phyloP scores from a whole-genome alignment of 257 asterid genomes.

The Echium plantagineum region DNA sequence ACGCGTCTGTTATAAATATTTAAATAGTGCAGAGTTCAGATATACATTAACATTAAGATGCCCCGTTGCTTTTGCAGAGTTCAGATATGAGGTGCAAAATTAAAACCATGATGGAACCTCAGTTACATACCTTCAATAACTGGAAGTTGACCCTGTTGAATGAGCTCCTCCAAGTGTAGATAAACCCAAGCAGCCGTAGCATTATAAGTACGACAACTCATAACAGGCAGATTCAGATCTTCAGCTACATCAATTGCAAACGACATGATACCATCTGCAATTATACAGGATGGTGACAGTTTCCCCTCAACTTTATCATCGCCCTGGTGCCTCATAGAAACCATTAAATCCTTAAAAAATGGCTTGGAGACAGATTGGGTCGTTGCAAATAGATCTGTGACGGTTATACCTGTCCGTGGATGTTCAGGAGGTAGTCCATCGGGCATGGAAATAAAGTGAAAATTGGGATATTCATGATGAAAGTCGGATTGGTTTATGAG shows the following conservation, averaged over 20 bases:
- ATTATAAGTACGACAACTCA: slow-evolving; percentile 27
- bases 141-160: slow-evolving; percentile 25
- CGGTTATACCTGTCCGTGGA: slow-evolving; percentile 14
- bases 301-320: neutral
- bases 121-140: slow-evolving; percentile 17
- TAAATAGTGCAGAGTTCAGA: neutral
- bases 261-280: slow-evolving; percentile 33
- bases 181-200: slow-evolving; percentile 33
- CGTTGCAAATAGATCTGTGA: slow-evolving; percentile 17
- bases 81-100: neutral
- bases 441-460: slow-evolving; percentile 23
- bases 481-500: slow-evolving; percentile 9
- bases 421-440: slow-evolving; percentile 37
- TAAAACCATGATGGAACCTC: neutral
- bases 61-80: neutral
- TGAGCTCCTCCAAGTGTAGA: slow-evolving; percentile 25
- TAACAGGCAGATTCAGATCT: slow-evolving; percentile 27
- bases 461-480: slow-evolving; percentile 16
- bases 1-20: no score
- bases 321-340: slow-evolving; percentile 12
- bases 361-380: slow-evolving; percentile 9
- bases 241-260: slow-evolving; percentile 34
- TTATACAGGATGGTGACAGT: slow-evolving; percentile 22
- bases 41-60: neutral
- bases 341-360: slow-evolving; percentile 12